These are phyloP conservation scores for Davidsoniella virescens DNA, from an alignment of 2,329 filamentous ascomycete species.

Conservation along the genomic window DNA sequence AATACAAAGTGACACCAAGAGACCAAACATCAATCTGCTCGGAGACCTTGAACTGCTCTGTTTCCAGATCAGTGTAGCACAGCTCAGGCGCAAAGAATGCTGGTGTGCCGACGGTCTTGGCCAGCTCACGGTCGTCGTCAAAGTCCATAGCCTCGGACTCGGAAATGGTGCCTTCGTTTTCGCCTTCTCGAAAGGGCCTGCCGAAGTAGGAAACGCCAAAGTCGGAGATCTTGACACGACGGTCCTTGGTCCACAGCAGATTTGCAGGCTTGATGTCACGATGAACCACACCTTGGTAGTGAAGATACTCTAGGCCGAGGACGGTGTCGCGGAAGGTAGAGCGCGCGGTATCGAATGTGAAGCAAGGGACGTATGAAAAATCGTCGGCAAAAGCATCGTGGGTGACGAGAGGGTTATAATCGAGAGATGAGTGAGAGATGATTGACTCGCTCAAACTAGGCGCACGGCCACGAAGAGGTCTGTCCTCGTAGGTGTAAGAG, in stretches of 20 bases:
- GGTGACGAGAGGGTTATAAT: slow-evolving; percentile 40
- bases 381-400: slow-evolving; percentile 60
- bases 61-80: slow-evolving; percentile 68
- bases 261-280: slow-evolving; percentile 83
- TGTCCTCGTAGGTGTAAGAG: slow-evolving; percentile 31
- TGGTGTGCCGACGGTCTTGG: slow-evolving; percentile 93
- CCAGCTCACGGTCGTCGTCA: slow-evolving; percentile 87
- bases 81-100: slow-evolving; percentile 96
- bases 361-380: slow-evolving; percentile 81
- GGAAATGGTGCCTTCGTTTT: slow-evolving; percentile 55
- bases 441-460: slow-evolving; percentile 69
- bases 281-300: slow-evolving; percentile 73
- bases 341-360: slow-evolving; percentile 71
- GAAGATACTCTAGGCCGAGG: slow-evolving; percentile 81
- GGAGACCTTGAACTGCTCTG: slow-evolving; percentile 60
- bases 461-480: slow-evolving; percentile 46
- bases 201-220: slow-evolving; percentile 98
- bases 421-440: slow-evolving; percentile 50
- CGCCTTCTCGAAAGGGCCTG: slow-evolving; percentile 67
- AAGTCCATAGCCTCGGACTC: slow-evolving; percentile 76
- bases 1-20: slow-evolving; percentile 87
- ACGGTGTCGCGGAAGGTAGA: slow-evolving; percentile 84
- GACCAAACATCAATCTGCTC: slow-evolving; percentile 97
- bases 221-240: slow-evolving; percentile 92
- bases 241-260: slow-evolving; percentile 68